phyloP scores from a whole-genome alignment of 2,329 filamentous ascomycete genomes.

The Mycogone perniciosa region DNA sequence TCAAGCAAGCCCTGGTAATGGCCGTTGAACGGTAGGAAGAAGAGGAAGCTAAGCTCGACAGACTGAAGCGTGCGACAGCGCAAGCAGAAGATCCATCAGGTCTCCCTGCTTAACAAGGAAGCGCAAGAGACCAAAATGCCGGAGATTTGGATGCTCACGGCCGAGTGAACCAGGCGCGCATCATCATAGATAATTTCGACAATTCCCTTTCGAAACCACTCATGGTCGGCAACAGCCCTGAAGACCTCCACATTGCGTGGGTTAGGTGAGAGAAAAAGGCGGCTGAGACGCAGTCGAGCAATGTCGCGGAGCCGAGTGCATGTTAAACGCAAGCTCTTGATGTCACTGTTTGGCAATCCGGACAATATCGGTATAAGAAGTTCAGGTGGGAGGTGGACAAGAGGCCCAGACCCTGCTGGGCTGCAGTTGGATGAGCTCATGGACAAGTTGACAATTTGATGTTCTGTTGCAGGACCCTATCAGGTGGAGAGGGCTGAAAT shows the following conservation, averaged over 20 bases:
- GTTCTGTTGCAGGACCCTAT: too few species aligned
- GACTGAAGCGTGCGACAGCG: slow-evolving; percentile 24
- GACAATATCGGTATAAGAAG: neutral
- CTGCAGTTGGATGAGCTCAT: too few species aligned
- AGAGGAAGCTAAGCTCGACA: slow-evolving; percentile 28
- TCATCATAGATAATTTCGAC: slow-evolving; percentile 19
- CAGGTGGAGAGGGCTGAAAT: too few species aligned
- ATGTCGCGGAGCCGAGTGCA: neutral
- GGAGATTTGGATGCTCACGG: slow-evolving; percentile 19
- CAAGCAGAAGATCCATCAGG: slow-evolving; percentile 22
- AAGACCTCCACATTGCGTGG: slow-evolving; percentile 16
- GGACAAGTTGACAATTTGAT: too few species aligned
- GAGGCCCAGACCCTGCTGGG: too few species aligned
- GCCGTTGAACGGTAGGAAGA: slow-evolving; percentile 17
- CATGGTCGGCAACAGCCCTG: slow-evolving; percentile 12
- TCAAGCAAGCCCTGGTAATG: slow-evolving; percentile 15
- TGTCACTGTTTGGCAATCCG: neutral
- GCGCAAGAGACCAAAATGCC: slow-evolving; percentile 25
- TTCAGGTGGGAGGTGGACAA: neutral
- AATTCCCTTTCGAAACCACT: slow-evolving; percentile 8
- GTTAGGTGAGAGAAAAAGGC: slow-evolving; percentile 17
- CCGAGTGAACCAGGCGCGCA: too few species aligned
- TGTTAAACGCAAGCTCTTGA: slow-evolving; percentile 1
- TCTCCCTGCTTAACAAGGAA: slow-evolving; percentile 22
- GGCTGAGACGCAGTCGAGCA: slow-evolving; percentile 6